Conservation (phyloP, 768 basidiomycete species). For the Phaffia tasmanica region DNA sequence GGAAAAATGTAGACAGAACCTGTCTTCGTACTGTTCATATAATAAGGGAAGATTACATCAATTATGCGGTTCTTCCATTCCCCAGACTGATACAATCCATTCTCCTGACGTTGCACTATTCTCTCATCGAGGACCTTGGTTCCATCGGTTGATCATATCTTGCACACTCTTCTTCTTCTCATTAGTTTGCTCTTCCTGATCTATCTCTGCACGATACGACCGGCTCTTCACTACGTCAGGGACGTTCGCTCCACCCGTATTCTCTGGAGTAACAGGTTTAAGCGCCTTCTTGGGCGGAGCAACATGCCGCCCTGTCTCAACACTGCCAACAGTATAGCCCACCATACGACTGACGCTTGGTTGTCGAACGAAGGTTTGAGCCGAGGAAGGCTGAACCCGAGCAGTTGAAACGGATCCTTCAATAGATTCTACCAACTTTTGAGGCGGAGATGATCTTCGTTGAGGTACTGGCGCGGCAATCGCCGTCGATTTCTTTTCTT, state of each 20-base stretch:
- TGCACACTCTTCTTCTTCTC: conserved; percentile 10
- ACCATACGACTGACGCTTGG: background rate
- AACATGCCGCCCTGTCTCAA: too few species aligned
- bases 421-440: background rate
- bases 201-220: background rate
- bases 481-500: background rate
- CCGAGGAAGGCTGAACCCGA: background rate
- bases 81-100: background rate
- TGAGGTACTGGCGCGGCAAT: conserved; percentile 8
- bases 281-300: background rate
- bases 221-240: background rate
- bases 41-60: background rate
- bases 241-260: background rate
- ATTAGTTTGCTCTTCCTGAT: background rate
- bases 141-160: conserved; percentile 18
- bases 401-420: background rate
- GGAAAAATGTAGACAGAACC: too few species aligned
- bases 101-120: background rate
- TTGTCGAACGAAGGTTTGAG: background rate
- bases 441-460: background rate
- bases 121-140: background rate
- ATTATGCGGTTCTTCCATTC: background rate
- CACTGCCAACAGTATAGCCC: background rate
- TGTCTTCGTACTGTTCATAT: background rate
- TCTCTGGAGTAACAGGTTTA: conserved; percentile 14